These are phyloP conservation scores for Silene vulgaris DNA, from an alignment of 179 eudicot genomes.

Conservation along the genomic window DNA sequence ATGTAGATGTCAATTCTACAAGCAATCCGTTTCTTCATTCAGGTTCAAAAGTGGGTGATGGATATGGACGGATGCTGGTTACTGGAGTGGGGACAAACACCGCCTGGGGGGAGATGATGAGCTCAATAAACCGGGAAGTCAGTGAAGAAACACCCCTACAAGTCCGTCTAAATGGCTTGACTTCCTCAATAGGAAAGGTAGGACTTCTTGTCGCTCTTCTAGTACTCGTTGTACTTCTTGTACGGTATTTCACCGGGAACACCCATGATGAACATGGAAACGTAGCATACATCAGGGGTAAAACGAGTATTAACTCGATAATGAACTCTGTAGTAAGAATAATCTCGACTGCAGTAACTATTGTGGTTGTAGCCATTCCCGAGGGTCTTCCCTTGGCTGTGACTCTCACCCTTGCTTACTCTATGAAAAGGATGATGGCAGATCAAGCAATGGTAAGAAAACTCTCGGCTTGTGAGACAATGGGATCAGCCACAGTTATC, in stretches of 20 bases:
- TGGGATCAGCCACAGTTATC: slow-evolving; percentile 47
- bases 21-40: slow-evolving; percentile 41
- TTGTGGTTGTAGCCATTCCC: slow-evolving; percentile 47
- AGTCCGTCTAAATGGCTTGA: slow-evolving; percentile 36
- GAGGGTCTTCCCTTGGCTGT: slow-evolving; percentile 47
- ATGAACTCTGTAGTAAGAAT: slow-evolving; percentile 30
- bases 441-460: slow-evolving; percentile 48
- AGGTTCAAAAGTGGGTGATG: slow-evolving; percentile 44
- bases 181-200: slow-evolving; percentile 40
- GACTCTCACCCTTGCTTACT: slow-evolving; percentile 44
- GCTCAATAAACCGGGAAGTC: slow-evolving; percentile 34
- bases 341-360: slow-evolving; percentile 39
- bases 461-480: slow-evolving; percentile 44
- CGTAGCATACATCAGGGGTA: slow-evolving; percentile 20
- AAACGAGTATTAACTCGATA: slow-evolving; percentile 26
- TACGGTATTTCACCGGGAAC: slow-evolving; percentile 42
- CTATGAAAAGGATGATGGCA: slow-evolving; percentile 47
- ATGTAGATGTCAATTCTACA: slow-evolving; percentile 30
- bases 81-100: slow-evolving; percentile 41
- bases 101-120: slow-evolving; percentile 45
- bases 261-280: slow-evolving; percentile 27
- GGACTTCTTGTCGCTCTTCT: slow-evolving; percentile 40
- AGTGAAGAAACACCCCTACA: slow-evolving; percentile 40
- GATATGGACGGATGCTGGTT: slow-evolving; percentile 40
- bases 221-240: slow-evolving; percentile 33